These are phyloP conservation scores for Solanum sitiens DNA, from an alignment of 257 asterid genomes.

Conservation along the genomic window DNA sequence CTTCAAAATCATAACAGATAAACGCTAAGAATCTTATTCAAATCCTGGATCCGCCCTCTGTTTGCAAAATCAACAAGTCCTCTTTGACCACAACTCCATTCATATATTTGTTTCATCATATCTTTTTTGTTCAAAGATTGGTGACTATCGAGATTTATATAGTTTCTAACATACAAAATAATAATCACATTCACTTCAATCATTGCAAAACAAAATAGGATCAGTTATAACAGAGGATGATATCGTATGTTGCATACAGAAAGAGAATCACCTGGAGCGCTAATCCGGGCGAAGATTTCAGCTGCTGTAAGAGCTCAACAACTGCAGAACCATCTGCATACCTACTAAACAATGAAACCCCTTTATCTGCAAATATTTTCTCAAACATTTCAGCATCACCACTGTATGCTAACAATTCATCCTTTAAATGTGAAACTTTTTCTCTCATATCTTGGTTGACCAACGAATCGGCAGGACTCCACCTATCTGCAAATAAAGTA, in stretches of 20 bases:
- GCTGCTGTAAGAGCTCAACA: constrained; percentile 49
- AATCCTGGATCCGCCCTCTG: background rate
- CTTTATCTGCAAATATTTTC: constrained; percentile 38
- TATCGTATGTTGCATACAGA: background rate
- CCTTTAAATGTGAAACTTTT: constrained; percentile 32
- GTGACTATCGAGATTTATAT: background rate
- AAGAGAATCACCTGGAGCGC: constrained; percentile 48
- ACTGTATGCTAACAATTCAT: constrained; percentile 27
- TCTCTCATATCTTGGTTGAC: constrained; percentile 9
- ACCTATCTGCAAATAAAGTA: constrained; percentile 19
- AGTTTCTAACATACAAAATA: background rate
- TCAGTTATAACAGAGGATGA: background rate
- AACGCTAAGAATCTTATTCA: background rate
- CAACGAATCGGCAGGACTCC: constrained; percentile 1
- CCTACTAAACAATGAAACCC: constrained; percentile 39
- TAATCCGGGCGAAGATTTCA: constrained; percentile 22
- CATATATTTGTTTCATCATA: background rate
- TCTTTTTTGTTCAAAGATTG: background rate
- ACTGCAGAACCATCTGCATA: constrained; percentile 52
- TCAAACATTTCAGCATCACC: constrained; percentile 27
- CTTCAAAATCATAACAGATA: background rate
- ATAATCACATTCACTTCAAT: background rate
- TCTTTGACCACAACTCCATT: background rate
- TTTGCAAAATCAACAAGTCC: background rate
- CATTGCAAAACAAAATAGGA: background rate